Evolutionary conservation across 2,329 filamentous ascomycete species (phyloP).

Genomic region (Escovopsis weberi): DNA sequence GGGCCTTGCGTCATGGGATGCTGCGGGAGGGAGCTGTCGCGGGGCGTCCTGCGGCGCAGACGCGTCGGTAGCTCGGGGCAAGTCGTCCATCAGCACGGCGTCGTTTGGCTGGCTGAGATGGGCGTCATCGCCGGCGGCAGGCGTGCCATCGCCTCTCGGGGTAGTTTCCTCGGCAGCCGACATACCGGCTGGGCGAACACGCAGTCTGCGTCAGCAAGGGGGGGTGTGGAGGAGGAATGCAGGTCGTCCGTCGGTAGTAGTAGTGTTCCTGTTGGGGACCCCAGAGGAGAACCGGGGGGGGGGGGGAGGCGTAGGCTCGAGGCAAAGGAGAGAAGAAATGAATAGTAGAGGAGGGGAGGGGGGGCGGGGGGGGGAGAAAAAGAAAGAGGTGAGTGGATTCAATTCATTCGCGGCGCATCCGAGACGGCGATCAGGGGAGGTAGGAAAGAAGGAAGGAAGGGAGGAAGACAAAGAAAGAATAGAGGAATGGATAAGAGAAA

Average conservation of each 20-base stretch:
- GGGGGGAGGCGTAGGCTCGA: neutral
- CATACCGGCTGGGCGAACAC: slow-evolving; percentile 12
- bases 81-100: slow-evolving; percentile 23
- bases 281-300: slow-evolving; percentile 9
- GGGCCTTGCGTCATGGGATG: slow-evolving; percentile 8
- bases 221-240: slow-evolving; percentile 7
- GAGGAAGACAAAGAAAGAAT: too few species aligned
- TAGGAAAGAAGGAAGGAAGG: too few species aligned
- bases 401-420: neutral
- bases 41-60: slow-evolving; percentile 1
- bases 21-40: slow-evolving; percentile 2
- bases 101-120: slow-evolving; percentile 21
- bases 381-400: neutral
- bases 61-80: slow-evolving; percentile 11
- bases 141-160: slow-evolving; percentile 16
- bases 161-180: slow-evolving; percentile 19
- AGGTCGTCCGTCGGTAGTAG: slow-evolving; percentile 4
- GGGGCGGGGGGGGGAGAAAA: too few species aligned
- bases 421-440: too few species aligned
- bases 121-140: slow-evolving; percentile 13
- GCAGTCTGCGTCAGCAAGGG: neutral
- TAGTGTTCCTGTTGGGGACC: too few species aligned
- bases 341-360: too few species aligned
- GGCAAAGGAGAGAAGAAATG: too few species aligned
- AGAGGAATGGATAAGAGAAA: too few species aligned